Evolutionary conservation across 2,329 filamentous ascomycete genomes (phyloP).

Genomic region (Talaromyces sp.): DNA sequence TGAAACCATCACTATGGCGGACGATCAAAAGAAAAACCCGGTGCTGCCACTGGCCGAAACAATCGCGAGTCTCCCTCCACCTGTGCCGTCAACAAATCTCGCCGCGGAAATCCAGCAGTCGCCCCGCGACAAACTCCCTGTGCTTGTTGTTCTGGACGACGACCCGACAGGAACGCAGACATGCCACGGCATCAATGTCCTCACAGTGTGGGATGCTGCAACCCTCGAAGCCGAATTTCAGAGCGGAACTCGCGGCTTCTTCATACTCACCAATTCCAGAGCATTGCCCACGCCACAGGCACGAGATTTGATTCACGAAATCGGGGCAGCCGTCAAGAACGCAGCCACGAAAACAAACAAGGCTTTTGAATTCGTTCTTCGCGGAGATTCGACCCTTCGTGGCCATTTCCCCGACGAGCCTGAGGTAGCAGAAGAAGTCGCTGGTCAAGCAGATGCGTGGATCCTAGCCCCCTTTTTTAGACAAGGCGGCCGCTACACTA

Average conservation of each 20-base stretch:
- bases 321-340: conserved; percentile 46
- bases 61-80: neutral
- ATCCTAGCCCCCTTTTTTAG: conserved; percentile 56
- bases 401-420: conserved; percentile 55
- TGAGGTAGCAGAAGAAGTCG: conserved; percentile 46
- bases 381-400: conserved; percentile 53
- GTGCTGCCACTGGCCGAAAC: neutral
- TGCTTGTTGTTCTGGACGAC: conserved; percentile 38
- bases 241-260: conserved; percentile 44
- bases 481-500: conserved; percentile 55
- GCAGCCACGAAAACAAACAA: conserved; percentile 38
- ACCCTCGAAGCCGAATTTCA: conserved; percentile 44
- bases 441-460: conserved; percentile 50
- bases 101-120: neutral
- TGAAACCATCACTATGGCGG: neutral
- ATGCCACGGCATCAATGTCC: conserved; percentile 53
- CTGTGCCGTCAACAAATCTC: neutral
- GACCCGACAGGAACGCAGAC: conserved; percentile 59
- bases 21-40: neutral
- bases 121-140: neutral
- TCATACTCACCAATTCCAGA: conserved; percentile 57
- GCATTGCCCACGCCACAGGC: conserved; percentile 49
- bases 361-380: conserved; percentile 51
- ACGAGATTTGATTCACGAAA: conserved; percentile 43
- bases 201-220: conserved; percentile 49